Evolutionary conservation across 129 eudicot species (phyloP).

Genomic region (sunflower (Helianthus annuus)): DNA sequence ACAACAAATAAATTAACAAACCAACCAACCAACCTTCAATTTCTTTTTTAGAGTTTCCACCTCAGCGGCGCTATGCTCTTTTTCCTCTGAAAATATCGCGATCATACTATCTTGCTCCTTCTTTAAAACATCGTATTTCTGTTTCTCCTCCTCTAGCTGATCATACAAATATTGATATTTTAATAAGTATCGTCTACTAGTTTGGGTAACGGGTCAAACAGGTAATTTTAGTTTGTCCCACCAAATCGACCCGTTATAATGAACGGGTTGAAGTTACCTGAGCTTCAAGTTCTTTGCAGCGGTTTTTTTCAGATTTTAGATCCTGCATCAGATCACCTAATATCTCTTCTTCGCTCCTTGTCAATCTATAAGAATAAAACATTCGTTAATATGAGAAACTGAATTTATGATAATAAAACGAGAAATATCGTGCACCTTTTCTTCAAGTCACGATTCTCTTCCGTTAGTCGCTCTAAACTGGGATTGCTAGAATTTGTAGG

Average conservation of each 20-base stretch:
- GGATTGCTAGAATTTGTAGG: conserved; percentile 23
- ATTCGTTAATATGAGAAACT: conserved; percentile 1
- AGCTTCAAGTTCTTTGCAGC: conserved; percentile 59
- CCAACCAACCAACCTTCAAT: conserved; percentile 72
- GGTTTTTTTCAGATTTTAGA: conserved; percentile 52
- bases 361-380: conserved; percentile 45
- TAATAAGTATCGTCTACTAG: background rate
- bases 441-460: conserved; percentile 60
- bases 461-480: conserved; percentile 39
- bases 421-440: conserved; percentile 47
- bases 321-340: conserved; percentile 57
- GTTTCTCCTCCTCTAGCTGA: conserved; percentile 55
- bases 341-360: conserved; percentile 54
- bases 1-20: background rate
- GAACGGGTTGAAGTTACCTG: conserved; percentile 34
- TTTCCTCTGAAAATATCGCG: conserved; percentile 74
- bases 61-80: conserved; percentile 66
- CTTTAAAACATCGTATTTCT: conserved; percentile 47
- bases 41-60: conserved; percentile 62
- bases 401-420: background rate
- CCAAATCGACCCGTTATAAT: too few species aligned
- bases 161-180: background rate
- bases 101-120: conserved; percentile 73
- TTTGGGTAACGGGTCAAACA: background rate
- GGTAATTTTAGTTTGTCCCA: too few species aligned